Evolutionary conservation across 176 grass and related monocot species (phyloP).

Genomic region (Oryza glumipatula): DNA sequence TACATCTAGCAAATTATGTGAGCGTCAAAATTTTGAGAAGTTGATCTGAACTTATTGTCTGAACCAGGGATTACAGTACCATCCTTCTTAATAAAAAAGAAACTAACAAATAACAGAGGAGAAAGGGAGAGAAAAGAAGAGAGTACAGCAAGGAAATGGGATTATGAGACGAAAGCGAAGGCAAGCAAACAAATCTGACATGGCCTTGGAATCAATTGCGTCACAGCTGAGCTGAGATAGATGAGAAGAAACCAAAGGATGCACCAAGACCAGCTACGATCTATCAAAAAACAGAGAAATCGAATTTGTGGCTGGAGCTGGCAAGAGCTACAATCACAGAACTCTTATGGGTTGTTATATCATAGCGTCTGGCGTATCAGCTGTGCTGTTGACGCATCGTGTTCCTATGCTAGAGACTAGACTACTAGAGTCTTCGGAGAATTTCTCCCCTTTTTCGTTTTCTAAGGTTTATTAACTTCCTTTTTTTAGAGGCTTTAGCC

Average conservation of each 20-base stretch:
- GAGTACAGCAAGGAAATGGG: not conserved
- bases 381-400: not conserved
- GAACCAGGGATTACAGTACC: not conserved
- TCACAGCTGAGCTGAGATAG: constrained; percentile 3
- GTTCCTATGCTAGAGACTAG: constrained; percentile 13
- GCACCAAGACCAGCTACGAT: not conserved
- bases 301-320: not conserved
- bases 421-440: constrained; percentile 14
- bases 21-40: not conserved
- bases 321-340: not conserved
- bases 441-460: not conserved
- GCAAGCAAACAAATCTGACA: constrained; percentile 37
- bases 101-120: not conserved
- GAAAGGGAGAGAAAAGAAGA: not conserved
- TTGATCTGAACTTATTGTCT: not conserved
- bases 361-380: not conserved
- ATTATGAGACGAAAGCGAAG: not conserved
- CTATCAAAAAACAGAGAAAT: not conserved
- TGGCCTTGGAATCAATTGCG: constrained; percentile 34
- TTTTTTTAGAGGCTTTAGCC: not conserved
- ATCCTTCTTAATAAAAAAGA: not conserved
- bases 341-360: not conserved
- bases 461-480: not conserved
- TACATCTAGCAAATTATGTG: not conserved
- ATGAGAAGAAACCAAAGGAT: not conserved